A percentile compares a stretch with the other conserved stretches of the same genome.
Conservation (phyloP, 2,329 filamentous ascomycete species). For the Exophiala dermatitidis region DNA sequence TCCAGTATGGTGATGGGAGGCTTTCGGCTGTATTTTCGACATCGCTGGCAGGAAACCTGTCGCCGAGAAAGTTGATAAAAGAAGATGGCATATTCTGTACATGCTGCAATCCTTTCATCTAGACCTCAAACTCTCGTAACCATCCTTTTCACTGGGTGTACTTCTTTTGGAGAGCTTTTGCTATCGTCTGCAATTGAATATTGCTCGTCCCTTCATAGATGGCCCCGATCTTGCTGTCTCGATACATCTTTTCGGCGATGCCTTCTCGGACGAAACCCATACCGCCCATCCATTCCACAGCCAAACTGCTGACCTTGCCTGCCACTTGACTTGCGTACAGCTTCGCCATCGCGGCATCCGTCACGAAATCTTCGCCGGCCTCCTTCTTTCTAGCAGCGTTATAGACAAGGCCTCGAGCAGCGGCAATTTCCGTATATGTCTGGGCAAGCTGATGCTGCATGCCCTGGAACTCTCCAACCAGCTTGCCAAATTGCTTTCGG, state of each 20-base stretch:
- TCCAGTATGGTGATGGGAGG: too few relatives aligned
- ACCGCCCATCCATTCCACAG: conserved; percentile 98
- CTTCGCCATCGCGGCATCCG: conserved; percentile 97
- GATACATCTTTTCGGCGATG: conserved; percentile 93
- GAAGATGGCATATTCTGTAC: not conserved
- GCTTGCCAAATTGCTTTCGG: conserved; percentile 88
- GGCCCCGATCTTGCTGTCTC: conserved; percentile 96
- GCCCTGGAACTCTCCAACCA: conserved; percentile 94
- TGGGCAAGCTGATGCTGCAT: conserved; percentile 99
- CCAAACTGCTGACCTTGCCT: conserved; percentile 72
- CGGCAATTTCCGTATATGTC: conserved; percentile 86
- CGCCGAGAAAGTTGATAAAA: too few relatives aligned
- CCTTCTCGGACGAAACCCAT: conserved; percentile 98
- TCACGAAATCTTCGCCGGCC: conserved; percentile 88
- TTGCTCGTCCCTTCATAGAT: conserved; percentile 83
- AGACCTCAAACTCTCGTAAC: not conserved
- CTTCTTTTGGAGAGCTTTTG: conserved; percentile 61
- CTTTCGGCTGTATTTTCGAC: too few relatives aligned
- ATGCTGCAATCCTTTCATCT: not conserved
- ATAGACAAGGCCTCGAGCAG: conserved; percentile 85
- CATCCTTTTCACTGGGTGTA: conserved; percentile 48
- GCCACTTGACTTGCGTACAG: conserved; percentile 90
- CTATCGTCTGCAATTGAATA: conserved; percentile 64
- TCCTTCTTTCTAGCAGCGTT: conserved; percentile 98
- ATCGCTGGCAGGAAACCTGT: too few relatives aligned